A percentile compares a stretch with the other conserved stretches of the same genome.
Evolutionary conservation across 805 yeast species (phyloP).

Genomic region (Kazachstania taianensis): DNA sequence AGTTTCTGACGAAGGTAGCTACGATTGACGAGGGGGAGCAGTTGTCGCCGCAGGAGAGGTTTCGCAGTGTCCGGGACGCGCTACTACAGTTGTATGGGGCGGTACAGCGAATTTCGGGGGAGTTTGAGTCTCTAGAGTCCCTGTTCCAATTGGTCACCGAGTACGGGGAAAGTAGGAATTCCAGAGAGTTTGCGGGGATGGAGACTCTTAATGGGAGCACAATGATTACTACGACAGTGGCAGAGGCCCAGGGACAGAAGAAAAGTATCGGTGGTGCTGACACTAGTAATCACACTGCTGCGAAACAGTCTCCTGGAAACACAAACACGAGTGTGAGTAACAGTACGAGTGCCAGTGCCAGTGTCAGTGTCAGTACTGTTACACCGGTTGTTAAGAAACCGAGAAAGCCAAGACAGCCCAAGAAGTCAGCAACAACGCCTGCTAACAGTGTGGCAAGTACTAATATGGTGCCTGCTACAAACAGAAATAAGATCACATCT

Average conservation of each 20-base stretch:
- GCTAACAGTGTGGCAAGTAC: not conserved
- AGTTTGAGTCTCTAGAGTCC: constrained; percentile 16
- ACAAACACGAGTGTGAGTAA: constrained; percentile 1
- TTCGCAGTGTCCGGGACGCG: constrained; percentile 11
- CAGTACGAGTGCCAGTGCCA: not conserved
- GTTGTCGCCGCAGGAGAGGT: constrained; percentile 16
- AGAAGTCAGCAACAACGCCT: constrained; percentile 8
- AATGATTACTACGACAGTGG: not conserved
- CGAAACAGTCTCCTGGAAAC: too few species aligned
- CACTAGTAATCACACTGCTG: too few species aligned
- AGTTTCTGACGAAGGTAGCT: constrained; percentile 19
- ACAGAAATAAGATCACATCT: not conserved
- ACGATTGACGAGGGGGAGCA: constrained; percentile 8
- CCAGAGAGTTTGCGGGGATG: constrained; percentile 17
- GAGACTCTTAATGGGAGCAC: constrained; percentile 13
- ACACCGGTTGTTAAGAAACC: constrained; percentile 20
- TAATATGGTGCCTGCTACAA: not conserved
- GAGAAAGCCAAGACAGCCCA: constrained; percentile 20
- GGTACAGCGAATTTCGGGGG: constrained; percentile 19
- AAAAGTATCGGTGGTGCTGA: too few species aligned
- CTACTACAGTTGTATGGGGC: constrained; percentile 15
- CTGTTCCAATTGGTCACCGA: constrained; percentile 20
- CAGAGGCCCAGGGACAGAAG: constrained; percentile 2
- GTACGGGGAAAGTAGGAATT: constrained; percentile 12
- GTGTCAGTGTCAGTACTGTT: constrained; percentile 9